These are phyloP conservation scores for Lunasporangiospora selenospora DNA, from an alignment of 192 early-diverging fungal species.

Conservation along the genomic window DNA sequence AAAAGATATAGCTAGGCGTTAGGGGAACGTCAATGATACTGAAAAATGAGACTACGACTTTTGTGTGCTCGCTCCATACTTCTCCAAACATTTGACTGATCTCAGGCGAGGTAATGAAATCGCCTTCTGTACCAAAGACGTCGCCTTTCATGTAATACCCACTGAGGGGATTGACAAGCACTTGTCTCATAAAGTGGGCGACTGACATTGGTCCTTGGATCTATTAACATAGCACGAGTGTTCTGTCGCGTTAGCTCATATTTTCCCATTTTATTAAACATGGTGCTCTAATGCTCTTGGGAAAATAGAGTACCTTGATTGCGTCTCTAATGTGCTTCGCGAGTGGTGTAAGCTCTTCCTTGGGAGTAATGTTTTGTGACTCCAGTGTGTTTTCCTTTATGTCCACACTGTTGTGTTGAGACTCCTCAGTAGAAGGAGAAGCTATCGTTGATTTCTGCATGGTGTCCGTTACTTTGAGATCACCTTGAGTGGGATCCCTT, in stretches of 20 bases:
- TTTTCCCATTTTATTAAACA: too few species aligned
- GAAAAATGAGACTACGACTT: neutral
- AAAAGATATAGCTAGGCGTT: too few species aligned
- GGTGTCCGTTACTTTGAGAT: too few species aligned
- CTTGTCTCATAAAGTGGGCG: conserved; percentile 88
- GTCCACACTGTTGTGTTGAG: too few species aligned
- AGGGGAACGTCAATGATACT: too few species aligned
- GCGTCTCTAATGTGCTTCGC: conserved; percentile 65
- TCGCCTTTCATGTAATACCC: conserved; percentile 96
- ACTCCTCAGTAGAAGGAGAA: too few species aligned
- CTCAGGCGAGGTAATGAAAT: conserved; percentile 97
- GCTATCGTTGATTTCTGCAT: too few species aligned
- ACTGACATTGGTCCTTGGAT: conserved; percentile 78
- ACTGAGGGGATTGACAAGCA: conserved; percentile 84
- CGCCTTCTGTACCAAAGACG: conserved; percentile 89
- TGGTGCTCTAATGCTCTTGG: neutral
- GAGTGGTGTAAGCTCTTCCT: conserved; percentile 62
- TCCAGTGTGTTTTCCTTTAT: too few species aligned
- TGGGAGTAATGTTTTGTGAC: conserved; percentile 21
- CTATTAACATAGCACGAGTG: too few species aligned
- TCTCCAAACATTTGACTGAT: conserved; percentile 99
- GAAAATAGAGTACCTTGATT: conserved; percentile 47
- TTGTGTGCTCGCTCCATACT: conserved; percentile 38
- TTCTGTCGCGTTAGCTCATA: too few species aligned
- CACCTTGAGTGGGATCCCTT: too few species aligned